These are phyloP conservation scores for Diplotaxis tenuifolia DNA, from an alignment of 345 rosid genomes.

Conservation along the genomic window DNA sequence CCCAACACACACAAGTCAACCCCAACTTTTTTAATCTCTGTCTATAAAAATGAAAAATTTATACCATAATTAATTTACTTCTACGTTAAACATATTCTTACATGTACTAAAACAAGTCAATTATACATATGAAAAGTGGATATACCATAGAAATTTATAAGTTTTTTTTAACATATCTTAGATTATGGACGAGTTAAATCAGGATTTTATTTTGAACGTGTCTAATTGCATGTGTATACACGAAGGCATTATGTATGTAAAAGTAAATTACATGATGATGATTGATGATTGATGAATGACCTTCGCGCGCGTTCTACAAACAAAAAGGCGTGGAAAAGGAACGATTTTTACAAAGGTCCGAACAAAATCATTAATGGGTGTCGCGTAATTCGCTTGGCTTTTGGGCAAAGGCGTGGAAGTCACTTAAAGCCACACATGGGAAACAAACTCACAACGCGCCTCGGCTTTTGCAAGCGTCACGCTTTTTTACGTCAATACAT, in stretches of 20 bases:
- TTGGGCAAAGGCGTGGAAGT: slow-evolving; percentile 36
- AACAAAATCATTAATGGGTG: slow-evolving; percentile 31
- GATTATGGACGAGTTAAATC: not conserved
- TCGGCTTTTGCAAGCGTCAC: slow-evolving; percentile 33
- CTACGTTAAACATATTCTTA: not conserved
- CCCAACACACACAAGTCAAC: slow-evolving; percentile 25
- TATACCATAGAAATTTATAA: not conserved
- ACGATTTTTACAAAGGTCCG: not conserved
- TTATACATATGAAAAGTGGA: not conserved
- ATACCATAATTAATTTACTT: not conserved
- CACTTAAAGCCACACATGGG: slow-evolving; percentile 12
- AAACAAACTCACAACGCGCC: slow-evolving; percentile 35
- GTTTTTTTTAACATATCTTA: not conserved
- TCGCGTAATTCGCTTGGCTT: slow-evolving; percentile 31
- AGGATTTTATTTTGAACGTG: not conserved
- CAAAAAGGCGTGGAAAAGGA: not conserved
- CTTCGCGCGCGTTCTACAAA: not conserved
- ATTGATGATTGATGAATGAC: no score
- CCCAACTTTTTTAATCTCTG: not conserved
- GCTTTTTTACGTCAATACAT: slow-evolving; percentile 21
- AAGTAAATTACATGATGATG: slow-evolving; percentile 10
- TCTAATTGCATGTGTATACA: slow-evolving; percentile 3
- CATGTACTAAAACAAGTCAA: not conserved
- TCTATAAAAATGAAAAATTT: not conserved
- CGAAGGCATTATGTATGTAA: not conserved